phyloP scores from a whole-genome alignment of 345 rosid species.

The Linum tenue region DNA sequence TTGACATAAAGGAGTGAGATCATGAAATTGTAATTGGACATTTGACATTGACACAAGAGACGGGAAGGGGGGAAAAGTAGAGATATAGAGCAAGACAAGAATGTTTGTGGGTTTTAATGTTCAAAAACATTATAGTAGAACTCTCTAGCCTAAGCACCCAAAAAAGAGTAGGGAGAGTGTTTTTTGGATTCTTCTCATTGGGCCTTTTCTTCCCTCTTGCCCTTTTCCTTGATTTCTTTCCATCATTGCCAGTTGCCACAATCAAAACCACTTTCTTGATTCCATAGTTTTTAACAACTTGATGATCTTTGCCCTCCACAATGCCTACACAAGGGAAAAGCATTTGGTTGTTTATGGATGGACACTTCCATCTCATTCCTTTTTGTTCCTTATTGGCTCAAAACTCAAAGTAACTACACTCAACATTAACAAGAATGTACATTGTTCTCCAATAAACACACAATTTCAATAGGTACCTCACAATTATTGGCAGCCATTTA shows the following conservation, averaged over 20 bases:
- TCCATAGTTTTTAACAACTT: no score
- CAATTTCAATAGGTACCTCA: no score
- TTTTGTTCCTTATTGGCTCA: no score
- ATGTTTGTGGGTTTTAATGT: background rate
- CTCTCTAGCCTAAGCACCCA: background rate
- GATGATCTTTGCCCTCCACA: no score
- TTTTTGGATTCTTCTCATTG: background rate
- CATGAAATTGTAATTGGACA: background rate
- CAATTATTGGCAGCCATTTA: no score
- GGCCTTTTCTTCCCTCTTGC: background rate
- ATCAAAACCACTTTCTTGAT: background rate
- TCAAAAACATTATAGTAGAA: background rate
- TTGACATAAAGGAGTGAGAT: slow-evolving; percentile 1
- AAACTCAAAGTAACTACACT: no score
- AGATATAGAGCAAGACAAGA: background rate
- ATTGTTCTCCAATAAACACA: no score
- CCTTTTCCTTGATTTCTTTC: background rate
- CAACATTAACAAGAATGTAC: no score
- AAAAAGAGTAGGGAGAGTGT: background rate
- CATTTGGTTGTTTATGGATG: no score
- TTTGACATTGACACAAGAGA: background rate
- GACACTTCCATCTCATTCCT: no score
- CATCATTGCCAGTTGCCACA: background rate
- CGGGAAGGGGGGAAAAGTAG: background rate
- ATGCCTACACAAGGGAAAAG: no score